These are phyloP conservation scores for Plantago coronopus DNA, from an alignment of 305 asterid species.

Conservation along the genomic window DNA sequence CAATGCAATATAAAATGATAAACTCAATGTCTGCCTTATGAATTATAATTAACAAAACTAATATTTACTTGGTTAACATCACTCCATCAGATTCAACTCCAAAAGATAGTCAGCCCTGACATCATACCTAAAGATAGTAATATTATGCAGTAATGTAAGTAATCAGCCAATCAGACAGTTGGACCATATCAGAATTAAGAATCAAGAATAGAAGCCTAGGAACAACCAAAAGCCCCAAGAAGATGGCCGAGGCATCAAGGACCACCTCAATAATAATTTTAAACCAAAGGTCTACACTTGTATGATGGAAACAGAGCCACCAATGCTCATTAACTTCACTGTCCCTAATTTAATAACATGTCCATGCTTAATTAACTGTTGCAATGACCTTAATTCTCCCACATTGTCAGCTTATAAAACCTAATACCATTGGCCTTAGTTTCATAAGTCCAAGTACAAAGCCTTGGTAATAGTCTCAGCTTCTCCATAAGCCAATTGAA, in stretches of 20 bases:
- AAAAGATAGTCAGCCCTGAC: background rate
- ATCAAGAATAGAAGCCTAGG: constrained; percentile 7
- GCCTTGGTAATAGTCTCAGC: constrained; percentile 30
- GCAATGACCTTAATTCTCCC: constrained; percentile 18
- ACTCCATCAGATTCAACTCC: no score
- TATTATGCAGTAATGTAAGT: no score
- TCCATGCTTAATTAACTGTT: background rate
- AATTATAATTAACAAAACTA: no score
- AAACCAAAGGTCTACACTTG: constrained; percentile 28
- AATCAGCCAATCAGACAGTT: background rate
- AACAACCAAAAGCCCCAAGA: constrained; percentile 17
- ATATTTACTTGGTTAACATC: no score
- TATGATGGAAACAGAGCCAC: constrained; percentile 35
- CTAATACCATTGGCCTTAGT: constrained; percentile 16
- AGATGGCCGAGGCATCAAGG: constrained; percentile 20
- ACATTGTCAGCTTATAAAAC: constrained; percentile 22
- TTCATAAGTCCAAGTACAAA: constrained; percentile 23
- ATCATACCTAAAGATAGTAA: constrained; percentile 1
- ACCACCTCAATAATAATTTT: constrained; percentile 27
- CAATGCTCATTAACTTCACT: constrained; percentile 20
- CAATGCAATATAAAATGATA: no score
- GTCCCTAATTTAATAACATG: constrained; percentile 10
- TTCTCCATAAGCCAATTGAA: constrained; percentile 12
- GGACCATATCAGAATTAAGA: background rate
- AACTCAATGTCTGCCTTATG: no score